A percentile compares a stretch with the other conserved stretches of the same genome.
These are phyloP conservation scores for Cucurbita ficifolia DNA, from an alignment of 306 rosid genomes.

Conservation along the genomic window DNA sequence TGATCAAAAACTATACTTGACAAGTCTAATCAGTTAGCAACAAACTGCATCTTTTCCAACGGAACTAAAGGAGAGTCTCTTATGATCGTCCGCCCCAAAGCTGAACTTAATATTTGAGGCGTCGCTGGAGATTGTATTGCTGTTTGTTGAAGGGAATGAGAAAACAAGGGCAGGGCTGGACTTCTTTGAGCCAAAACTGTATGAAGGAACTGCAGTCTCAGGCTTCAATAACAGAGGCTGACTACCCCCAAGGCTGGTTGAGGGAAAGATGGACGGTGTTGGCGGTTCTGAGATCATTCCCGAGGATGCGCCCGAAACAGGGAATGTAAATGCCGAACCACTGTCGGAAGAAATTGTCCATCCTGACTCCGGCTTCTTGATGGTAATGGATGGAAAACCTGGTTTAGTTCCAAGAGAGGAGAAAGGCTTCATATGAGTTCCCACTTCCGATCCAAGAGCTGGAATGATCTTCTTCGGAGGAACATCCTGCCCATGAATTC, in stretches of 20 bases:
- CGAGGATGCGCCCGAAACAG: conserved; percentile 42
- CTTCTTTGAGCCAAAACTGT: conserved; percentile 41
- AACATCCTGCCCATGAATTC: conserved; percentile 30
- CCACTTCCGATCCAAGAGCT: conserved; percentile 4
- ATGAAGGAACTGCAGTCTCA: conserved; percentile 25
- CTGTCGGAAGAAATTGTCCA: conserved; percentile 39
- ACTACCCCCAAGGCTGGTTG: conserved; percentile 18
- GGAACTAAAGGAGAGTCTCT: conserved; percentile 37
- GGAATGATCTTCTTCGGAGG: conserved; percentile 13
- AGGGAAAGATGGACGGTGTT: conserved; percentile 62
- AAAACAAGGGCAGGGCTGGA: conserved; percentile 33
- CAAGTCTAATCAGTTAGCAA: conserved; percentile 18
- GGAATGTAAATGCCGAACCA: conserved; percentile 63
- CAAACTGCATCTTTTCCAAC: conserved; percentile 39
- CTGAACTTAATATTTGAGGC: conserved; percentile 38
- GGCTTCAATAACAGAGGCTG: conserved; percentile 23
- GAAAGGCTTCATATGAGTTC: conserved; percentile 20
- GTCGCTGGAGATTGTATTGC: conserved; percentile 16
- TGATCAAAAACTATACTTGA: neutral
- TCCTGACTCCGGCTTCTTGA: conserved; percentile 43
- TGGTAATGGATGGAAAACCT: conserved; percentile 40
- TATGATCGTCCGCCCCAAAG: conserved; percentile 47
- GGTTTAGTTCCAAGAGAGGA: conserved; percentile 34
- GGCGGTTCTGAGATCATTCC: conserved; percentile 54
- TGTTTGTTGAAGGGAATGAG: conserved; percentile 66